Evolutionary conservation across 768 basidiomycete species (phyloP), one percentile per base, ranked within the genome.

Genomic region (Russula earlei): DNA sequence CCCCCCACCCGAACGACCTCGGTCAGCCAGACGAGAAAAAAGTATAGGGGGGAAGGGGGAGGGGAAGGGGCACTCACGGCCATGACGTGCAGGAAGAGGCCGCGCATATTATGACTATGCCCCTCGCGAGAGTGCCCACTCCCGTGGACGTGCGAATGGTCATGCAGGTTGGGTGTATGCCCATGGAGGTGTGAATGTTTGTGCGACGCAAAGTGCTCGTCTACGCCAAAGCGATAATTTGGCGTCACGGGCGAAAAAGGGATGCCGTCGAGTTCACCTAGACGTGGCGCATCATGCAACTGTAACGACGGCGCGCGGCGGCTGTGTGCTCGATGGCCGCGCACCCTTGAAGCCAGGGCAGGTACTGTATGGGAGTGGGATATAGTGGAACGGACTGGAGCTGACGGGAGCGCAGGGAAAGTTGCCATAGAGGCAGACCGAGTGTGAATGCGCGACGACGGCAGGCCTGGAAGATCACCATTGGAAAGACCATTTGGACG

Each of bases 81-180:
- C 84, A 96, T 85, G 45, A 99, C 95, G 66, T 99, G 95, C 54
- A 98, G 71, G 68, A 99, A 99, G 63, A 99, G 93, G 17, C 96
- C 96, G 33, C 93, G 87, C 96, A 99, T 99, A 68, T 99, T 99
- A 69, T 98, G 91, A 69, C 89, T 91, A 65, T 95, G 92, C 0
- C 89, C 86, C 68, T 92, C 87, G 62, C 85, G 86, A 11, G 73
- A 70, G 42, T 73, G 69, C 19, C 67, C 67, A 57, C 69, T 70
- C 11, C 56, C 57, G 29, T 75, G 76, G 40, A 70, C 68, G 64
- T 79, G 82, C 3, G 71, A 68, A 67, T 83, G 81, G 45, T 76
- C 71, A 60, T 80, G 77, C 47, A 74, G 60, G 61, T 79, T 77
- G 5, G 74, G 75, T 14, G 66, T 63, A 52, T 74, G 74, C 25